These are phyloP conservation scores for Sanghuangporus weigelae DNA, from an alignment of 1,284 basidiomycete species.

Conservation along the genomic window DNA sequence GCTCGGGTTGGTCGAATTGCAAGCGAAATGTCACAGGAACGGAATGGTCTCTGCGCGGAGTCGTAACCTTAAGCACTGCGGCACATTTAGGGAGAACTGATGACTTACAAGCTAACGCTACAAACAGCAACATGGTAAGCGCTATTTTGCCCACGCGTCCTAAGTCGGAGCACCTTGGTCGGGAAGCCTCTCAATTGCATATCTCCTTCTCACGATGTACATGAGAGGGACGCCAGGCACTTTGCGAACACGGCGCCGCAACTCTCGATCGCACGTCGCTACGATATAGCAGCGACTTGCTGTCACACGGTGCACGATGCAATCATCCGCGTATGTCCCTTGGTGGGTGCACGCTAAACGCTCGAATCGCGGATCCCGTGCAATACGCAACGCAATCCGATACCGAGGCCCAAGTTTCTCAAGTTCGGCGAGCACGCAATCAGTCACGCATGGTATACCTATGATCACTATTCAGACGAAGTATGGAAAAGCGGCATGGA, in stretches of 20 bases:
- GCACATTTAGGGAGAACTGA: neutral
- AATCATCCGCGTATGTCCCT: conserved; percentile 98
- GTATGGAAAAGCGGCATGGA: conserved; percentile 1
- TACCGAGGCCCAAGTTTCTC: conserved; percentile 98
- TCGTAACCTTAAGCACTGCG: neutral
- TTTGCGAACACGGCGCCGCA: conserved; percentile 88
- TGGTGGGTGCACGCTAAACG: conserved; percentile 87
- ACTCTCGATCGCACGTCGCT: conserved; percentile 95
- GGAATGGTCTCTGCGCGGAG: neutral
- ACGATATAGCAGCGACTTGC: conserved; percentile 97
- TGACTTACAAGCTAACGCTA: conserved; percentile 4
- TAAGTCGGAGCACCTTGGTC: conserved; percentile 78
- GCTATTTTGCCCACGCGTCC: neutral
- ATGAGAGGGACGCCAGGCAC: conserved; percentile 93
- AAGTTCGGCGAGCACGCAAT: conserved; percentile 96
- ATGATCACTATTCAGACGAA: neutral
- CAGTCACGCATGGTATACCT: conserved; percentile 96
- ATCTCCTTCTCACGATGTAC: conserved; percentile 89
- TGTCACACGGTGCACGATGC: conserved; percentile 91
- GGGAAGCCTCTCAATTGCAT: conserved; percentile 90
- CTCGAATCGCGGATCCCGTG: conserved; percentile 96
- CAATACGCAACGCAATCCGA: conserved; percentile 89
- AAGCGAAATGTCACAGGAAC: neutral
- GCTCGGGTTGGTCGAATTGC: neutral
- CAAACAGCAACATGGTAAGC: neutral